Percentiles rank a stretch among this genome's conserved stretches.
Evolutionary conservation across 164 flowering plant genomes (phyloP).

Genomic region (Aristolochia fimbriata): DNA sequence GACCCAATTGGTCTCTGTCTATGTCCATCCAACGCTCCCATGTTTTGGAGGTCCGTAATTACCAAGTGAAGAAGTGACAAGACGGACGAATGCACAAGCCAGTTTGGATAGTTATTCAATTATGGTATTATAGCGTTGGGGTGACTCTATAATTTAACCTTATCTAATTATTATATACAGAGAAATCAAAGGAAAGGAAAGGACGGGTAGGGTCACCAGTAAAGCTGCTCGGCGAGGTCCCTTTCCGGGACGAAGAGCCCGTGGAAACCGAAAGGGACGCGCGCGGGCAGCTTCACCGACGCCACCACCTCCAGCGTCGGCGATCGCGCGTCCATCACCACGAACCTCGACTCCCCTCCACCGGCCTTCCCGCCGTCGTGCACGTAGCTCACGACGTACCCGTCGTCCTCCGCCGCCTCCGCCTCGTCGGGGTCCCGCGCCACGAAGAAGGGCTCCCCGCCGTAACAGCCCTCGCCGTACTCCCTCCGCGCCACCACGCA

Average conservation of each 20-base stretch:
- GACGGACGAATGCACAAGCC: too few relatives aligned
- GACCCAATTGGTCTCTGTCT: too few relatives aligned
- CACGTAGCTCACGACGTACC: slow-evolving; percentile 42
- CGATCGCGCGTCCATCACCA: slow-evolving; percentile 80
- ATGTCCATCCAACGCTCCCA: too few relatives aligned
- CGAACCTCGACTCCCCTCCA: slow-evolving; percentile 45
- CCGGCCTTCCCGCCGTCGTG: slow-evolving; percentile 36
- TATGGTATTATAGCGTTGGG: too few relatives aligned
- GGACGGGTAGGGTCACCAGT: background rate
- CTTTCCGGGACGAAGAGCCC: slow-evolving; percentile 56
- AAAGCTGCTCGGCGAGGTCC: slow-evolving; percentile 29
- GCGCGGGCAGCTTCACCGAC: slow-evolving; percentile 47
- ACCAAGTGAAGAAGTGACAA: too few relatives aligned
- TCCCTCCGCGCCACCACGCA: slow-evolving; percentile 44
- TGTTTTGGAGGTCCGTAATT: too few relatives aligned
- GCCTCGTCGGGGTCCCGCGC: slow-evolving; percentile 31
- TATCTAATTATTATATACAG: too few relatives aligned
- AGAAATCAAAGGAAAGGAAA: too few relatives aligned
- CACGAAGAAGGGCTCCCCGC: slow-evolving; percentile 76
- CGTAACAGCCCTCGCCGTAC: slow-evolving; percentile 51
- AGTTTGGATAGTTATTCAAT: too few relatives aligned
- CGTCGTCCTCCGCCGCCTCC: slow-evolving; percentile 60
- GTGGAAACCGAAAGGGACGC: slow-evolving; percentile 87
- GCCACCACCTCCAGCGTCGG: slow-evolving; percentile 64
- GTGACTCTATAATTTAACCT: too few relatives aligned